Evolutionary conservation across 179 eudicot species (phyloP), one percentile per base, ranked within the genome.

Genomic region (Spergularia azorica): DNA sequence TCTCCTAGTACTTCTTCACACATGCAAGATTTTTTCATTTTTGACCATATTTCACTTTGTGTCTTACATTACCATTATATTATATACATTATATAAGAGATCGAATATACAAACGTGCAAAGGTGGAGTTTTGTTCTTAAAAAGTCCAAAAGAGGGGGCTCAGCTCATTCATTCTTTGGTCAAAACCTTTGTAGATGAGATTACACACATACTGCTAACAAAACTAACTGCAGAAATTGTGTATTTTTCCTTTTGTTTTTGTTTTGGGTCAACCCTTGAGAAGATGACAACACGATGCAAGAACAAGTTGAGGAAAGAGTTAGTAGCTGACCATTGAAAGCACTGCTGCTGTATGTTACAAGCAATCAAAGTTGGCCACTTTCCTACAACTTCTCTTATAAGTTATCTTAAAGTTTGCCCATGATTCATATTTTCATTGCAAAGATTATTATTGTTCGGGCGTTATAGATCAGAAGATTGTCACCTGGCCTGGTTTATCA

Each of bases 261-360:
- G 38, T 15, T 63, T 21, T 67, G 59, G 46, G 79, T 76, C 79
- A 77, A 77, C 74, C 18, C 63, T 70, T 38, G 15, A 48, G 58
- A 77, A 69, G 74, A 59, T 60, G 67, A 60, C 72, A 74, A 63
- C 6, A 39, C 4, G 77, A 4, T 46, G 16, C 39, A 36, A 2
- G 39, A 14, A 62, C 21, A 61, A 15, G 62, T 52, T 51, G 61
- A 52, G 1, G 15, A 9, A 20, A 20, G 46, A 54, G 12, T 7
- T 18, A 63, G 26, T 26, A 63, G 39, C 39, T 36, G 39, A 36
- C 39, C 39, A 36, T 36, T 36, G 39, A 36, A 36, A 36, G 4
- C 39, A 36, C 39, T 36, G 39, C 39, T 36, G 39, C 39, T 36
- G 39, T 36, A 36, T 36, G 39, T 36, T 2, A 36, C 39, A 36